A percentile compares a stretch with the other conserved stretches of the same genome.
These are phyloP conservation scores for Leucosporidium creatinivorum DNA, from an alignment of 768 basidiomycete species.

Conservation along the genomic window DNA sequence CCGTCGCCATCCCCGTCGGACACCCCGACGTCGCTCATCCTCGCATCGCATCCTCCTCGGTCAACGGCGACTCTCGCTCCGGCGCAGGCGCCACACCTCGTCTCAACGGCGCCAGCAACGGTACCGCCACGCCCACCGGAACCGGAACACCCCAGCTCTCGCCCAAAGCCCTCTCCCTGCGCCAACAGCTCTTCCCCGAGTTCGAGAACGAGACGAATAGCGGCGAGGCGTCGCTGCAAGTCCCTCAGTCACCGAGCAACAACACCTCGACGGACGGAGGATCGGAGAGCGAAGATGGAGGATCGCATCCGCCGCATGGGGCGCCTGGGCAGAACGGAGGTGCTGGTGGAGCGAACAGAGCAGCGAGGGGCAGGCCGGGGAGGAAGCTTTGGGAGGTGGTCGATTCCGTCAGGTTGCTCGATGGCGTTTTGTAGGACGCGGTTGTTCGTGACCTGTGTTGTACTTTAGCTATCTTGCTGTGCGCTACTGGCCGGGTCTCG, in stretches of 20 bases:
- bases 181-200: slow-evolving; percentile 32
- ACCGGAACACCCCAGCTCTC: background rate
- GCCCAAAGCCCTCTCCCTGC: slow-evolving; percentile 24
- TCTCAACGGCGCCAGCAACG: background rate
- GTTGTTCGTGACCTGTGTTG: too few species aligned
- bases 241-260: background rate
- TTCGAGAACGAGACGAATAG: slow-evolving; percentile 1
- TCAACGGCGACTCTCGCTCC: background rate
- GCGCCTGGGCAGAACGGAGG: background rate
- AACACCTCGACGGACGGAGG: background rate
- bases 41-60: slow-evolving; percentile 14
- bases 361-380: slow-evolving; percentile 10
- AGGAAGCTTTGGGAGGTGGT: slow-evolving; percentile 32
- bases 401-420: slow-evolving; percentile 21
- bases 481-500: too few species aligned
- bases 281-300: background rate
- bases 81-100: background rate
- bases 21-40: slow-evolving; percentile 36
- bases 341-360: background rate
- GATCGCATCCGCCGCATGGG: background rate
- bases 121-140: background rate
- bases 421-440: slow-evolving; percentile 10
- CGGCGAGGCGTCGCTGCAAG: background rate
- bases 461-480: too few species aligned
- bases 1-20: slow-evolving; percentile 20